Base-by-base conservation (phyloP, 352 stramenopile species). In the Pythium rishiriense region DNA sequence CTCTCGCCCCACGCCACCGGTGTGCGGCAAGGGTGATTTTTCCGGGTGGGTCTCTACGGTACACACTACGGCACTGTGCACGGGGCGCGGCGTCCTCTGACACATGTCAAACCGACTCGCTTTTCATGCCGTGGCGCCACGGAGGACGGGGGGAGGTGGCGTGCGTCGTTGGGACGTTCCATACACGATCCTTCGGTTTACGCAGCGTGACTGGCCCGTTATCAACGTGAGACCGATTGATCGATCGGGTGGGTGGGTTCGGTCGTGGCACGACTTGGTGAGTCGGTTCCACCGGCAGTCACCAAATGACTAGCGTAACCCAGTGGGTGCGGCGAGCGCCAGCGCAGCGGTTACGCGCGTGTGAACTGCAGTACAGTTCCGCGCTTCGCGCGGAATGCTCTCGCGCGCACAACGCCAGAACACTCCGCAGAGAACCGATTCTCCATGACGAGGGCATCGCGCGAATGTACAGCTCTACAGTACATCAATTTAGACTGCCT, bases 61-160 rank as follows among this genome's bases (percentile, higher is more conserved):
- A 45, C 48, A n/a, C n/a, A 42, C 26, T 55, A 55, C 29, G 26
- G 31, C 17, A 37, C 7, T 14, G 25, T 53, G 9, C 37, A 21
- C 26, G 17, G 46, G 25, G 28, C 29, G 53, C 29, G 55, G 47
- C 22, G n/a, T 25, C 26, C 28, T 17, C 24, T 35, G 22, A 39
- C 62, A 69, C 62, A 22, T 69, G 62, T 59, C 29, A 69, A 64
- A 69, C 62, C 54, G 62, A 69, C 62, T 69, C 62, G 46, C 53
- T 49, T 37, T 37, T 54, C 29, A 47, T 62, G 42, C 41, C 51
- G 35, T 45, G 29, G 37, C 37, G 37, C 37, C 37, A 17, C 37
- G 37, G 14, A n/a, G n/a, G n/a, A 12, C 11, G 14, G 37, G 37
- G n/a, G 37, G 37, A 43, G 12, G 37, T 43, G 37, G 37, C 37